Percentiles rank a stretch among this genome's conserved stretches.
These are phyloP conservation scores for Oryza nivara DNA, from an alignment of 176 grass and related monocot genomes.

Conservation along the genomic window DNA sequence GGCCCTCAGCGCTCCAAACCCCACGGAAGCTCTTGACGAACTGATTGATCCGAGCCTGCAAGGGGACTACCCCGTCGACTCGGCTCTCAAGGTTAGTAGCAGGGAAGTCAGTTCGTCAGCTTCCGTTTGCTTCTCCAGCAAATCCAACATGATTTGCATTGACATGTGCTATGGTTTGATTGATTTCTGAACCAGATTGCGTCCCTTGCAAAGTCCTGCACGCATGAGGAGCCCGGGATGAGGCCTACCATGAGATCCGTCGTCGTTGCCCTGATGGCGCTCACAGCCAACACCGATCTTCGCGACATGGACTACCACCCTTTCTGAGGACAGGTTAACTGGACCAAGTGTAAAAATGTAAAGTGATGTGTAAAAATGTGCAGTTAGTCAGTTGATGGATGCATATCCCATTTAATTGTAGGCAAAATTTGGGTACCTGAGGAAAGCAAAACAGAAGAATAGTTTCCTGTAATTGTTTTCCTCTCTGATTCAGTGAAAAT, in stretches of 20 bases:
- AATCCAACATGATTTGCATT: neutral
- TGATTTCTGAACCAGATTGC: constrained; percentile 49
- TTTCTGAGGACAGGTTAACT: no score
- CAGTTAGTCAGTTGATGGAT: no score
- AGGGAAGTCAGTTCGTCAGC: neutral
- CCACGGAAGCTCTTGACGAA: constrained; percentile 49
- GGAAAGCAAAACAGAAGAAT: neutral
- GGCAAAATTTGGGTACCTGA: neutral
- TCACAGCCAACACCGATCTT: constrained; percentile 32
- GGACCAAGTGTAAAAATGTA: neutral
- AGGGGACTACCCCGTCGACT: constrained; percentile 62
- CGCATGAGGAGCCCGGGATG: constrained; percentile 51
- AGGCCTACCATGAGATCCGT: constrained; percentile 70
- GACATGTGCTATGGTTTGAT: neutral
- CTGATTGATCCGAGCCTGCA: constrained; percentile 66
- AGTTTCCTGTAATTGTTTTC: neutral
- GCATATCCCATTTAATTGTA: no score
- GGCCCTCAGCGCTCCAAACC: constrained; percentile 39
- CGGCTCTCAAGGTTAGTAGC: constrained; percentile 64
- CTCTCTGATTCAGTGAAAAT: neutral
- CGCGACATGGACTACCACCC: neutral
- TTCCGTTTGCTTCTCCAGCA: neutral
- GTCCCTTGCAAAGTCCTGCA: constrained; percentile 68
- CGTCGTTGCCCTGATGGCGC: constrained; percentile 65
- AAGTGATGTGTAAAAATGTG: neutral